Conservation (phyloP, 805 yeast species). For the Brettanomyces custersianus region DNA sequence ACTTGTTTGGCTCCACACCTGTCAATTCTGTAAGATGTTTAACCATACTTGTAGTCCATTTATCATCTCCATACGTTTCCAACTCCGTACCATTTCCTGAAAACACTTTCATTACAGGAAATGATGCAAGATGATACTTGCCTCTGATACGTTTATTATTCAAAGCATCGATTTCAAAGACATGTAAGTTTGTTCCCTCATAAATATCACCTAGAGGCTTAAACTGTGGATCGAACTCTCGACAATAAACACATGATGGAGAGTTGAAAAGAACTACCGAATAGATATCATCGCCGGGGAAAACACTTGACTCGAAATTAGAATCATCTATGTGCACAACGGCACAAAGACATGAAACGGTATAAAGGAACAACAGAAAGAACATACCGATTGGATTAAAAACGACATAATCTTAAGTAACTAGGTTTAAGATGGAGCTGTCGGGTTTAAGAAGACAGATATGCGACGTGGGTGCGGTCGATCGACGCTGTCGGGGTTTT, state of each 20-base stretch:
- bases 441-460: too few species aligned
- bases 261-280: slow-evolving; percentile 41
- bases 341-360: slow-evolving; percentile 1
- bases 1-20: slow-evolving; percentile 23
- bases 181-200: slow-evolving; percentile 26
- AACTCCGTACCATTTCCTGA: slow-evolving; percentile 32
- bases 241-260: slow-evolving; percentile 37
- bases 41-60: slow-evolving; percentile 25
- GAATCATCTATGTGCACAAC: slow-evolving; percentile 16
- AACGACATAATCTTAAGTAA: too few species aligned
- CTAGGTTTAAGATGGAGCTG: too few species aligned
- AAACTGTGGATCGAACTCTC: slow-evolving; percentile 35
- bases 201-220: slow-evolving; percentile 36
- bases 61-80: slow-evolving; percentile 27
- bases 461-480: too few species aligned
- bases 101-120: slow-evolving; percentile 42
- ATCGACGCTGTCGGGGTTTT: too few species aligned
- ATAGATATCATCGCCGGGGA: slow-evolving; percentile 14
- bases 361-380: not conserved
- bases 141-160: slow-evolving; percentile 26
- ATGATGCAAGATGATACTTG: slow-evolving; percentile 33
- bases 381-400: not conserved
- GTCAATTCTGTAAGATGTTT: slow-evolving; percentile 24
- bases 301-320: slow-evolving; percentile 16
- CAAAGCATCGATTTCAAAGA: slow-evolving; percentile 28